Evolutionary conservation across 805 yeast species (phyloP), one percentile per base, ranked within the genome.

Genomic region (Ogataea philodendri): DNA sequence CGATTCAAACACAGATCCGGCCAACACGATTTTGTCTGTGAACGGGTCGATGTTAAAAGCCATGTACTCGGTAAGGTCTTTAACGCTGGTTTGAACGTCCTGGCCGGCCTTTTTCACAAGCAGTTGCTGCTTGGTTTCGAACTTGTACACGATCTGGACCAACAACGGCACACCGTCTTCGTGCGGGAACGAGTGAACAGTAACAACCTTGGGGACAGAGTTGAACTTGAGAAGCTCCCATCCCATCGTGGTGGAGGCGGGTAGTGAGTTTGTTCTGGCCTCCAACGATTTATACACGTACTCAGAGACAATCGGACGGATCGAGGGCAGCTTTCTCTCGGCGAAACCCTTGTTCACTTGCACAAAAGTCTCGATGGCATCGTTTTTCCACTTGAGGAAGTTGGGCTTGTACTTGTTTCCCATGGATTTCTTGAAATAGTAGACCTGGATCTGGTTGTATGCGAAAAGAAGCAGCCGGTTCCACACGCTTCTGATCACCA

Each of bases 311-410:
- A 60, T 52, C 26, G 66, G 63, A 39, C 66, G 66, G 9, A 77
- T 63, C 9, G 67, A 49, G 21, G 59, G 63, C 29, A 86, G 53
- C 45, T 79, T 67, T 20, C 67, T 68, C 13, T 66, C 55, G 3
- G 95, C 90, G 66, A 89, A 89, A 3, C 87, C 79, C 52, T 79
- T 78, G 62, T 89, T 87, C n/a, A 85, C 81, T 39, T 75, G 74
- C 18, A 82, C 83, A 58, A 78, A 88, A 32, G 67, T 68, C 48
- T 86, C 86, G 49, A 89, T 78, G 6, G 95, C 95, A 19, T 71
- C 72, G 60, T 87, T 90, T 59, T 84, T 85, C 96, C 96, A 89
- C 41, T 78, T 73, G 14, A 77, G 56, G 46, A 81, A 82, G 26
- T 76, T 65, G 20, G 89, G 85, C 59, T 78, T 82, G 38, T 72